A percentile compares a stretch with the other conserved stretches of the same genome.
Evolutionary conservation across 345 rosid genomes (phyloP).

Genomic region (Eucalyptus regnans): DNA sequence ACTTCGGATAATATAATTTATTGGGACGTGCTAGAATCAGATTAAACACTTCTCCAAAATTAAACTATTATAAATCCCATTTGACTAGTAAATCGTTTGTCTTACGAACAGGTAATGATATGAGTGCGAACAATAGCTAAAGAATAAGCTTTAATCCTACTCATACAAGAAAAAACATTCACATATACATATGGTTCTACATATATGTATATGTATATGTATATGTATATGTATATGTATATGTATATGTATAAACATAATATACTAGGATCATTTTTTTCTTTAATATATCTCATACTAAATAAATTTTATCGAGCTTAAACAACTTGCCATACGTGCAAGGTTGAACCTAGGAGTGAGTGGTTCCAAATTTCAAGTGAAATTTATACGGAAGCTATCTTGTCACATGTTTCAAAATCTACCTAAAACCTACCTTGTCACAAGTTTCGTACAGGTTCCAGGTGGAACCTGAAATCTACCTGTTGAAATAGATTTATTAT

Average conservation of each 20-base stretch:
- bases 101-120: neutral
- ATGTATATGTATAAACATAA: neutral
- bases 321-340: neutral
- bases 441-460: no score
- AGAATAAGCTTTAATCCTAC: neutral
- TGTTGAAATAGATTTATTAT: no score
- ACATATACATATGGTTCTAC: neutral
- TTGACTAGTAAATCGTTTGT: neutral
- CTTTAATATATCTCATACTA: neutral
- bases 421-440: no score
- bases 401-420: no score
- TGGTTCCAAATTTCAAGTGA: no score
- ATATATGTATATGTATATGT: neutral
- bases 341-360: neutral
- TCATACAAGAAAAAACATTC: neutral
- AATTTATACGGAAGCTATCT: no score
- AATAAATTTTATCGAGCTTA: neutral
- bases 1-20: neutral
- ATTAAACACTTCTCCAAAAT: neutral
- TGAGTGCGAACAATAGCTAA: neutral
- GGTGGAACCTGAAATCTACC: rapidly evolving
- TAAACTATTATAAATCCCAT: neutral
- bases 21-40: neutral
- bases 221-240: no score
- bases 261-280: neutral